Evolutionary conservation across 78 protist species (phyloP), one percentile per base, ranked within the genome.

Genomic region (Creolimax fragrantissima): DNA sequence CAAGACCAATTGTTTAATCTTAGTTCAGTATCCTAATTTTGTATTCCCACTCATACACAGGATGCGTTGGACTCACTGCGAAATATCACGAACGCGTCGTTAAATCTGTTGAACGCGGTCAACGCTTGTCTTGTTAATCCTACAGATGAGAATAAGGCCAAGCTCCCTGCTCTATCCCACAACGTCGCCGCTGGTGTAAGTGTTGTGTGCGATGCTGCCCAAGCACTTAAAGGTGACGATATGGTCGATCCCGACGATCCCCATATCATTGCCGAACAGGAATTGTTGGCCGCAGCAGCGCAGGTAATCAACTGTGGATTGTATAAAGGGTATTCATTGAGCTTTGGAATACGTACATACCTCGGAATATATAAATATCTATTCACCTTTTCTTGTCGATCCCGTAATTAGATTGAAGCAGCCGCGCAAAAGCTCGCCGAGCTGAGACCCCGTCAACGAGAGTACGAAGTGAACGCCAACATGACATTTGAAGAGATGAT

Each of bases 401-500:
- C 74, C 24, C 74, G 74, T 0, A 17, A 17, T 32, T 24, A 85
- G 45, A 93, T 93, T 32, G 92, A 93, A 44, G 92, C 92, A 2
- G 94, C 92, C 3, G 92, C 94, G 4, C 6, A 4, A 36, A 93
- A 93, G 84, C 81, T 93, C 24, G 88, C 94, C 17, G 84, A 44
- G 3, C 88, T 93, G 24, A 3, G 7, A 42, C 94, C 94, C 4
- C 45, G 84, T 67, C 85, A 5, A 90, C 44, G 4, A 5, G 84
- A 42, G 24, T n/a, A 44, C 85, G 43, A 37, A 39, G 35, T 74
- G 35, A 42, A 66, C 92, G 74, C 66, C 81, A 86, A 89, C 58
- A 43, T 89, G 3, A 3, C 35, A n/a, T 89, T 93, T 36, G 94
- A 93, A 85, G 97, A 95, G 81, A 93, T 94, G 81, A 95, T 96